These are phyloP conservation scores for Saposhnikovia divaricata DNA, from an alignment of 129 eudicot species.

Conservation along the genomic window DNA sequence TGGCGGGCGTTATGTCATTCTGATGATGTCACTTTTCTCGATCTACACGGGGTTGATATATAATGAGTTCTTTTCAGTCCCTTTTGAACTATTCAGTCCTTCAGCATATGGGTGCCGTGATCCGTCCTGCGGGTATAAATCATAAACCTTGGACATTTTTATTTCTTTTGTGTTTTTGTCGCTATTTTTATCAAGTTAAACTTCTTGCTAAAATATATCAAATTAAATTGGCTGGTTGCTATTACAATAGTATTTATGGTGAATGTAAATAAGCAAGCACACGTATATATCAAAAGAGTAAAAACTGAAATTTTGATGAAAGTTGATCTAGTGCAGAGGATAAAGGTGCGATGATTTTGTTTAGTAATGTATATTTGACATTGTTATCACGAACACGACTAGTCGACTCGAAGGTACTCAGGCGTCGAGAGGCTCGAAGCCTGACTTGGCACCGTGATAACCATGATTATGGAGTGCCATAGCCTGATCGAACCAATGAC, in stretches of 20 bases:
- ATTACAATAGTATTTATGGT: not conserved
- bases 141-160: not conserved
- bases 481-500: no score
- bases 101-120: conserved; percentile 97
- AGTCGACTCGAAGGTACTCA: no score
- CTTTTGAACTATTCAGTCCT: conserved; percentile 69
- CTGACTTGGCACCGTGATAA: no score
- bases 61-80: conserved; percentile 92
- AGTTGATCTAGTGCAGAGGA: not conserved
- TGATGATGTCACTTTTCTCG: conserved; percentile 90
- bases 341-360: not conserved
- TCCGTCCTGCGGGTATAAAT: conserved; percentile 69
- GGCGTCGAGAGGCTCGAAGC: no score
- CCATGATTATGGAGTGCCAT: no score
- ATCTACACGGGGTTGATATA: conserved; percentile 92
- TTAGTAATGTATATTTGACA: not conserved
- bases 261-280: not conserved
- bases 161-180: not conserved
- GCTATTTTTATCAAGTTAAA: not conserved
- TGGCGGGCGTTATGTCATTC: conserved; percentile 95
- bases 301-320: not conserved
- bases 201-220: not conserved
- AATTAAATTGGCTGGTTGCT: not conserved
- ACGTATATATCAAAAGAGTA: not conserved
- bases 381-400: no score